Conservation (phyloP, 208 protist genomes). For the Acanthamoeba culbertsoni region DNA sequence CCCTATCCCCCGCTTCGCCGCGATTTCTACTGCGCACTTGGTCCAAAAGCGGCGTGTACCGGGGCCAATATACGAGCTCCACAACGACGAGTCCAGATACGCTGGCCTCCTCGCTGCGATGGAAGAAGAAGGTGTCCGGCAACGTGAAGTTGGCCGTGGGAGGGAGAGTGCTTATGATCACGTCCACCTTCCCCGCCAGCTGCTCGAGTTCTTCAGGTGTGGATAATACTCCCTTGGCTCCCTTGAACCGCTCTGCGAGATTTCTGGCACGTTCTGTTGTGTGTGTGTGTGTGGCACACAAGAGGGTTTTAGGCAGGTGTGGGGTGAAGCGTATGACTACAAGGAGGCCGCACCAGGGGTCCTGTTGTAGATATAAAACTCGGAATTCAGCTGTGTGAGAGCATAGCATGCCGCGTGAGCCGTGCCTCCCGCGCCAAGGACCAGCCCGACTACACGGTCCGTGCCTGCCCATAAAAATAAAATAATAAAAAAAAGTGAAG, state of each 20-base stretch:
- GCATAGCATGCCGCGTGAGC: constrained; percentile 60
- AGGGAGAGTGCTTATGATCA: constrained; percentile 56
- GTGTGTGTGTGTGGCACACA: neutral
- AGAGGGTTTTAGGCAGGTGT: neutral
- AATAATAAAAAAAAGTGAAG: too few relatives aligned
- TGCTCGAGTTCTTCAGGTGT: neutral
- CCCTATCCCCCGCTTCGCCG: neutral
- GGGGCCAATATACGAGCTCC: constrained; percentile 58
- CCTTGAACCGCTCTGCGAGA: neutral
- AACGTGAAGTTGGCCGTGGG: constrained; percentile 54
- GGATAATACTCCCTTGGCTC: neutral
- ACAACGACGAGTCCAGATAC: constrained; percentile 1
- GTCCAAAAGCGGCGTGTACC: constrained; percentile 40
- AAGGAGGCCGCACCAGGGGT: neutral
- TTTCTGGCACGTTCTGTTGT: neutral
- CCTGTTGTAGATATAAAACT: constrained; percentile 48
- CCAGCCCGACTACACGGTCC: constrained; percentile 33
- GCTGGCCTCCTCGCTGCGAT: neutral
- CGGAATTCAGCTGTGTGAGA: neutral
- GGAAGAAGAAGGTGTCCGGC: neutral
- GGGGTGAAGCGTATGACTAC: neutral
- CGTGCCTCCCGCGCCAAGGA: constrained; percentile 57
- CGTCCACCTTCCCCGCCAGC: neutral
- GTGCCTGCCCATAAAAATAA: neutral
- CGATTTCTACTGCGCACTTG: neutral